Evolutionary conservation across 1,139 yeast species (phyloP).

Genomic region (Oligophagozyma castellii): DNA sequence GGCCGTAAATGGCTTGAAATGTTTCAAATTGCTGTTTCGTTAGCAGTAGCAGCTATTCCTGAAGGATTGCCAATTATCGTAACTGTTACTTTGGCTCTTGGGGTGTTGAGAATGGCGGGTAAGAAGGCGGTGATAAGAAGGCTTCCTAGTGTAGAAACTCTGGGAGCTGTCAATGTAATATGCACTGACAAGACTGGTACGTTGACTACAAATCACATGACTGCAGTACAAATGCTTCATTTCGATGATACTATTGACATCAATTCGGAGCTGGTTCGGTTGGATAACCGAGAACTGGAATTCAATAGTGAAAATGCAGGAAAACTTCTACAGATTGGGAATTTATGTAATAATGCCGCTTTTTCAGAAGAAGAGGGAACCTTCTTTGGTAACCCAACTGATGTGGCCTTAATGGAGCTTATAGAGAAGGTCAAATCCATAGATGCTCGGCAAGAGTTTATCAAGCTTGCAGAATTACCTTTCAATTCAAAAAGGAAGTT

Average conservation of each 20-base stretch:
- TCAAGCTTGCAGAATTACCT: slow-evolving; percentile 60
- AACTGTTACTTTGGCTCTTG: slow-evolving; percentile 86
- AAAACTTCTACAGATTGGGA: slow-evolving; percentile 53
- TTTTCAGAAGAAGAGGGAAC: slow-evolving; percentile 55
- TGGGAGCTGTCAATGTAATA: slow-evolving; percentile 87
- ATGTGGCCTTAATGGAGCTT: slow-evolving; percentile 71
- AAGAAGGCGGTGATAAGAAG: slow-evolving; percentile 85
- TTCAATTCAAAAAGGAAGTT: slow-evolving; percentile 72
- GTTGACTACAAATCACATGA: slow-evolving; percentile 84
- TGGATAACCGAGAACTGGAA: background rate
- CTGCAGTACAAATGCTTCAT: slow-evolving; percentile 62
- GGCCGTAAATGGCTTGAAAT: slow-evolving; percentile 90
- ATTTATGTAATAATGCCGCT: slow-evolving; percentile 67
- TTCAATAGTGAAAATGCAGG: slow-evolving; percentile 29
- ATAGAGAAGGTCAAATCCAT: slow-evolving; percentile 55
- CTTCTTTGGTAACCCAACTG: slow-evolving; percentile 83
- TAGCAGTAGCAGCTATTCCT: slow-evolving; percentile 96
- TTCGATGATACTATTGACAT: slow-evolving; percentile 31
- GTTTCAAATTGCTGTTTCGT: slow-evolving; percentile 90
- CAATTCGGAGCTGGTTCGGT: slow-evolving; percentile 31
- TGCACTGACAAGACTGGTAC: slow-evolving; percentile 95
- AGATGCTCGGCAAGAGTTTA: slow-evolving; percentile 41
- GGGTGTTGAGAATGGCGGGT: slow-evolving; percentile 88
- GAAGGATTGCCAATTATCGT: slow-evolving; percentile 95
- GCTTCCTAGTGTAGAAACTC: slow-evolving; percentile 85